Base-by-base conservation (phyloP, 2,329 filamentous ascomycete genomes). In the Magnaporthiopsis rhizophila region DNA sequence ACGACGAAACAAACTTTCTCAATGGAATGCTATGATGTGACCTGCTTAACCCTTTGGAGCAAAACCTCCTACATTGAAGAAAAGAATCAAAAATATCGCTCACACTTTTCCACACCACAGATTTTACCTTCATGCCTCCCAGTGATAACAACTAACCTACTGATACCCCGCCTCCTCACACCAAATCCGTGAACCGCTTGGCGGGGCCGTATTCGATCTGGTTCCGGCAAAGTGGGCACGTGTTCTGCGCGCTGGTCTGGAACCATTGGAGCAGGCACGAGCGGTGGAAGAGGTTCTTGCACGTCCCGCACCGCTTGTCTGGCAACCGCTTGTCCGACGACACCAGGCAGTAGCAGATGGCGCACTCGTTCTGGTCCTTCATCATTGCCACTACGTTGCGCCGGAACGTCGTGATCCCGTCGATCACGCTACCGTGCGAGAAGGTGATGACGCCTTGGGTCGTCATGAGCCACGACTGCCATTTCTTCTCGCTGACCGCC, bases 231-330 rank as follows among this genome's bases (percentile, higher is more conserved):
- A 99, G 80, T 61, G 95, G 95, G 76, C 95, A 99, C 61, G 89
- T 94, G 71, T 90, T 95, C 72, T 91, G 89, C 75, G 91, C 96
- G 74, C 92, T 97, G 70, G 84, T 94, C 81, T 91, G 90, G 81
- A 99, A 98, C 95, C 95, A 99, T 77, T 94, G 93, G 80, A 92
- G 97, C 77, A 99, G 77, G 78, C 95, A 99, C 2, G 86, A 85
- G 0, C 89, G 85, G 76, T 99, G 95, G 80, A 98, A 99, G 63
- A 90, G 80, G 76, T 99, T 94, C 81, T 92, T 94, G 82, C 95
- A 99, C 1, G 94, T 98, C 60, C 84, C 82, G 75, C 95, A 99
- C 64, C 86, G 83, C 82, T 98, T 98, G 74, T 95, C 94, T 0
- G 95, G 95, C 74, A 96, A 86, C 75, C 90, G 89, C 80, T 91